Base-by-base conservation (phyloP, 2,329 filamentous ascomycete genomes). In the Fusarium pseudoanthophilum region DNA sequence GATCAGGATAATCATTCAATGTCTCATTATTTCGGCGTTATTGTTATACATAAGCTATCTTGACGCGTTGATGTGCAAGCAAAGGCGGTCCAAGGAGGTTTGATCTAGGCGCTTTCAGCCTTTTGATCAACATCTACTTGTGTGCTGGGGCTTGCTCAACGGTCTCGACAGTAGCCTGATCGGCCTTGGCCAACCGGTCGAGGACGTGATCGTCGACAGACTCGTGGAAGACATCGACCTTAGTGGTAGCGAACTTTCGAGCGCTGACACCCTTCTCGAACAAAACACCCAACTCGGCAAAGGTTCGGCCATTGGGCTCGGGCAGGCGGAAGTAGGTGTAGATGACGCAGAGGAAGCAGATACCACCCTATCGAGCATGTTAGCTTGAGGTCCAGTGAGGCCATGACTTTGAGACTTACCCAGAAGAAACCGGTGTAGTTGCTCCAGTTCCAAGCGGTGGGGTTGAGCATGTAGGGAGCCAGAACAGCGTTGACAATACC, bases 401-500 rank as follows among this genome's bases (percentile, higher is more conserved):
- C n/a, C 8, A n/a, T 10, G 20, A 18, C 83, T 75, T 79, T 2
- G 1, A 11, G 11, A 43, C 67, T 49, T 24, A 87, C 83, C 93
- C 94, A 94, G 86, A 97, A 97, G 84, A 97, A 97, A 24, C 94
- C 94, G 0, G 94, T 89, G 75, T 89, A 96, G 83, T 96, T 96
- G 68, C 90, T 87, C 95, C 94, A 97, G 82, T 97, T 85, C 95
- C 95, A 97, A 0, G 90, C 92, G 1, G 86, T 87, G 0, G 95
- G 94, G 83, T 97, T 97, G 32, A 97, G 87, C 95, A 97, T 97
- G 83, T 97, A 97, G 0, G 95, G 95, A 0, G 94, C 95, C 40
- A 97, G 82, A 6, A 97, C 92, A 56, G 90, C 91, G 79, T 91
- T 93, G 76, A 97, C 83, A 73, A 98, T 97, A 71, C 89, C 92